A percentile compares a stretch with the other conserved stretches of the same genome.
These are phyloP conservation scores for Leishmania turanica DNA, from an alignment of 208 protist species.

Conservation along the genomic window DNA sequence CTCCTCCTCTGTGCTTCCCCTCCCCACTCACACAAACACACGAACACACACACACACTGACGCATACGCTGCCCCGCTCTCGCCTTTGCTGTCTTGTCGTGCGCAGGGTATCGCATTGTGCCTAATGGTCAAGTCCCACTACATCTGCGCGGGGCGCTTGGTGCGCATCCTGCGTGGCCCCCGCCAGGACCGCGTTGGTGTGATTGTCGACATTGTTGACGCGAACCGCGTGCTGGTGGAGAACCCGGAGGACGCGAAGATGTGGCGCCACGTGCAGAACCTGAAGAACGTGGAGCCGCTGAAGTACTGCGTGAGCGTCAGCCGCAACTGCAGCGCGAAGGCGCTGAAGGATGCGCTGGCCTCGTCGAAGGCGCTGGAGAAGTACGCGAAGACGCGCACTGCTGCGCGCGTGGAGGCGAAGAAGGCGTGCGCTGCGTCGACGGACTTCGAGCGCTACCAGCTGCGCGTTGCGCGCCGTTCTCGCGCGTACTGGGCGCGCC, in stretches of 20 bases:
- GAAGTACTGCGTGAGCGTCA: slow-evolving; percentile 61
- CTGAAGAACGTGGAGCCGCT: slow-evolving; percentile 89
- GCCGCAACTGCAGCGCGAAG: slow-evolving; percentile 79
- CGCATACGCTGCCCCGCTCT: slow-evolving; percentile 4
- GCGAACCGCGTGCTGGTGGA: slow-evolving; percentile 90
- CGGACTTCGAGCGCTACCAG: slow-evolving; percentile 94
- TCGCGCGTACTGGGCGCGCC: slow-evolving; percentile 90
- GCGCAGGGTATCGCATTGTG: slow-evolving; percentile 30
- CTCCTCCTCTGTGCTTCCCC: neutral
- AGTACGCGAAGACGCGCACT: slow-evolving; percentile 86
- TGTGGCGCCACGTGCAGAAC: slow-evolving; percentile 92
- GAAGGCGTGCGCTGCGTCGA: slow-evolving; percentile 80
- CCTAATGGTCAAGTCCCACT: slow-evolving; percentile 69
- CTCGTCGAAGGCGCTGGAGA: slow-evolving; percentile 78
- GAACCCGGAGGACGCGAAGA: slow-evolving; percentile 89
- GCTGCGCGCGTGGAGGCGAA: slow-evolving; percentile 79
- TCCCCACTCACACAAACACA: neutral
- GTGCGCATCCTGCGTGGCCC: slow-evolving; percentile 66
- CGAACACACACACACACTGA: slow-evolving; percentile 13
- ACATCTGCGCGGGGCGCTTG: slow-evolving; percentile 57
- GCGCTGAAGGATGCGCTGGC: slow-evolving; percentile 74
- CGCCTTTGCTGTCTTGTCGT: slow-evolving; percentile 13
- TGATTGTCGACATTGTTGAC: slow-evolving; percentile 91
- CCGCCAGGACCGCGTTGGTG: slow-evolving; percentile 66
- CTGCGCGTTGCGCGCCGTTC: slow-evolving; percentile 90